Base-by-base conservation (phyloP, 2,329 filamentous ascomycete species). In the Chrysosporium queenslandicum region DNA sequence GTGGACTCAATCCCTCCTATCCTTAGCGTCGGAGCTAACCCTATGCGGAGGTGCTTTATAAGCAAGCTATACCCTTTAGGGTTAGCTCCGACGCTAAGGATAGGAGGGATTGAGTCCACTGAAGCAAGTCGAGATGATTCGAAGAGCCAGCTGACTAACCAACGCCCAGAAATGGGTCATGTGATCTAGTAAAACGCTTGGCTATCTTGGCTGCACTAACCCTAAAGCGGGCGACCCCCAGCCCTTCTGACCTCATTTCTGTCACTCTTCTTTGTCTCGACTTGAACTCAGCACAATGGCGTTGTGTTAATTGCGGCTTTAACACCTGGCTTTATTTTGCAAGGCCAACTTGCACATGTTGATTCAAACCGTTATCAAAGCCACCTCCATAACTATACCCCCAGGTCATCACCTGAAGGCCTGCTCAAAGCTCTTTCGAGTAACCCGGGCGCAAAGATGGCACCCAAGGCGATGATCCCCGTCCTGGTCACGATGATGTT, bases 401-500 rank as follows among this genome's bases (percentile, higher is more conserved):
- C 14, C 16, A 12, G 4, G 14, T 14, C 7, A 2, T 14, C 41
- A 29, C 23, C n/a, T 41, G 39, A 41, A 25, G 20, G 39, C n/a
- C 7, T 25, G 9, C 8, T 16, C 20, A 6, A 32, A 30, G 42
- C 18, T 27, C 5, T n/a, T 14, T 11, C 11, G 9, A 23, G 18
- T 23, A 16, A 32, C 20, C 29, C 27, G 4, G 4, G 27, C 9
- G 41, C 51, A 40, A 67, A 46, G 60, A 94, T 95, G 86, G 78
- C 85, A 60, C 76, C 79, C 59, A 81, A 80, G 67, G 79, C 80
- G 34, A 66, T 88, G 52, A 80, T 97, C 55, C 89, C 89, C 34
- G 79, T 96, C 64, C 77, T 97, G 58, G 88, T 97, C 69, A 85
- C 78, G 62, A 94, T 96, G 87, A 97, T 97, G 91, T 77, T 97